Evolutionary conservation across 176 grass and related monocot species (phyloP), one percentile per base, ranked within the genome.

Genomic region (Juncus effusus): DNA sequence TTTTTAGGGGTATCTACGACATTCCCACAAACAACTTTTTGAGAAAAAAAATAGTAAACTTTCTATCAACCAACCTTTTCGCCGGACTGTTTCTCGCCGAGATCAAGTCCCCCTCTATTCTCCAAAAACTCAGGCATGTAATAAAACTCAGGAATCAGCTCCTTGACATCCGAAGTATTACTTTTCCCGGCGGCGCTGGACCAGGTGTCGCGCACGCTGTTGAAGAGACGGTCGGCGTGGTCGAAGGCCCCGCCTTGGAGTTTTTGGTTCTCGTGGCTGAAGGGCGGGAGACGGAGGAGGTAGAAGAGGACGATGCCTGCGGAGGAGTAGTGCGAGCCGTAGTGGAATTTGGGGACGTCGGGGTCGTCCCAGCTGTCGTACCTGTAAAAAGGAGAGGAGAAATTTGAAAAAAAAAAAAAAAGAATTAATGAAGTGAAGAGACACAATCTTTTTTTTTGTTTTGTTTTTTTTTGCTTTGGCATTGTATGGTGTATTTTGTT

Each of bases 151-250:
- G 94, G 94, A 72, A 99, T 93, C n/a, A 99, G 78, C 77, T 99
- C 94, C 82, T 99, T 99, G 60, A 99, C 94, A 86, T 99, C 94
- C 59, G 94, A 99, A 69, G 94, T 99, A 77, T 99, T 99, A 64
- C 94, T 93, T 83, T 90, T 99, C 36, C 88, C 88, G 75, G 94
- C 85, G 67, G 94, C 94, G 13, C 94, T 99, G 64, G 36, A 64
- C 89, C 94, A 99, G 77, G 94, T 99, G 77, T 99, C 89, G 53
- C 59, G 81, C 54, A 99, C 73, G 55, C 95, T 94, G 55, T 99
- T 99, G 58, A 99, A 99, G 60, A 99, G 74, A 4, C 95, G 83
- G 41, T 99, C 95, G 64, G 95, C 95, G 73, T 99, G 95, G 52
- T 99, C 95, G 82, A 99, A 99, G 53, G 88, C 83, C 40, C 95